Conservation (phyloP, 257 asterid genomes). For the Cynanchum wilfordii region DNA sequence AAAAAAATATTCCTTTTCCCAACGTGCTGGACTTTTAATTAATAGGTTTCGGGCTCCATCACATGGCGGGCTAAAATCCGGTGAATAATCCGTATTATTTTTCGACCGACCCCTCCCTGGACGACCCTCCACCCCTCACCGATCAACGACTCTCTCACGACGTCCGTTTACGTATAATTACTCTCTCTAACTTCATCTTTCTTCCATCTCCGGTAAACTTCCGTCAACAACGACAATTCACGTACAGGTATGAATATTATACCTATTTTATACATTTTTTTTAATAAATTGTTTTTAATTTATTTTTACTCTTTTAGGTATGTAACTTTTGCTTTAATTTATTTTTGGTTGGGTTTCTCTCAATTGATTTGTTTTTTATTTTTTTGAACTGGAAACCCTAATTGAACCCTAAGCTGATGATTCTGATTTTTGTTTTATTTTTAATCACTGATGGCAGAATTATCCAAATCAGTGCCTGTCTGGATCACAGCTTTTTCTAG, state of each 20-base stretch:
- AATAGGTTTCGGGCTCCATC: slow-evolving; percentile 21
- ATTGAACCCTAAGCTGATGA: slow-evolving; percentile 53
- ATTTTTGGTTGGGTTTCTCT: not conserved
- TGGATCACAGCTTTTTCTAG: slow-evolving; percentile 48
- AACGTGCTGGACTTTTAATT: not conserved
- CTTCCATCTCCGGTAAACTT: slow-evolving; percentile 8
- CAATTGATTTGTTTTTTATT: not conserved
- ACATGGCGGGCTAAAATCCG: slow-evolving; percentile 25
- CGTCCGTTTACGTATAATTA: slow-evolving; percentile 20
- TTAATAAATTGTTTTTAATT: slow-evolving; percentile 12
- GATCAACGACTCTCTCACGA: slow-evolving; percentile 35
- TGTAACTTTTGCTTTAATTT: slow-evolving; percentile 3
- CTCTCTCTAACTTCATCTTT: slow-evolving; percentile 15
- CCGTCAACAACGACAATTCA: slow-evolving; percentile 8
- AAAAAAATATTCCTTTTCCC: not conserved
- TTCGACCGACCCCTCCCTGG: slow-evolving; percentile 42
- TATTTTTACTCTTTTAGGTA: slow-evolving; percentile 14
- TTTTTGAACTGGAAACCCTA: slow-evolving; percentile 51
- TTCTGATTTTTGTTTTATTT: slow-evolving; percentile 22
- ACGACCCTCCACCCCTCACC: slow-evolving; percentile 36
- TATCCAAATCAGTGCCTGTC: slow-evolving; percentile 34
- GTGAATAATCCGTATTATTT: slow-evolving; percentile 36
- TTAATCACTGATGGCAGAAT: slow-evolving; percentile 40
- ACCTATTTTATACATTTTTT: not conserved
- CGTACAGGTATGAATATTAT: slow-evolving; percentile 11